phyloP scores from a whole-genome alignment of 1,139 yeast species.

The Kodamaea arcana region DNA sequence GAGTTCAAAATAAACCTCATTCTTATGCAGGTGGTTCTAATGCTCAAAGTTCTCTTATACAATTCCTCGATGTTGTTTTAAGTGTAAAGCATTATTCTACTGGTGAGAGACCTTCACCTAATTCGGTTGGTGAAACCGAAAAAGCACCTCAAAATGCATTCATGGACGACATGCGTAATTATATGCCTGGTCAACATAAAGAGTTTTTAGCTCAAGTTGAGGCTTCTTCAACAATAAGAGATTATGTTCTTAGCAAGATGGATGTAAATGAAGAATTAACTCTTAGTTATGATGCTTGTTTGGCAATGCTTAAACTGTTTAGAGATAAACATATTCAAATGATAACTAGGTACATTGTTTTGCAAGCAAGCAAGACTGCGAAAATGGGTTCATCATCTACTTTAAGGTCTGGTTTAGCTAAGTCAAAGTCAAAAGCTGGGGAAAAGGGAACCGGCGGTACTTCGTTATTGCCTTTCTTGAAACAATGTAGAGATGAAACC shows the following conservation, averaged over 20 bases:
- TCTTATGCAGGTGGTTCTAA: conserved; percentile 86
- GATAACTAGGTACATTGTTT: conserved; percentile 78
- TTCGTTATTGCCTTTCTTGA: conserved; percentile 81
- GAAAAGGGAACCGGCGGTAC: conserved; percentile 94
- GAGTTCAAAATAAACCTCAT: conserved; percentile 50
- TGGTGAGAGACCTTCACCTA: conserved; percentile 49
- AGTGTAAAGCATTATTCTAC: conserved; percentile 76
- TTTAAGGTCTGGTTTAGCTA: conserved; percentile 62
- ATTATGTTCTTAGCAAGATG: conserved; percentile 49
- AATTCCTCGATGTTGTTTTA: conserved; percentile 74
- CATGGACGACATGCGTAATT: conserved; percentile 76
- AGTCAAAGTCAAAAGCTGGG: conserved; percentile 37
- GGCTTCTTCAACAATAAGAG: conserved; percentile 55
- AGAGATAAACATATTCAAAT: conserved; percentile 92
- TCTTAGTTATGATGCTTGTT: conserved; percentile 80
- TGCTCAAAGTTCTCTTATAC: conserved; percentile 88
- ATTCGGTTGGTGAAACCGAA: conserved; percentile 1
- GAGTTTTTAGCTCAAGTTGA: conserved; percentile 63
- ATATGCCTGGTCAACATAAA: conserved; percentile 87
- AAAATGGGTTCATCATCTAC: conserved; percentile 51
- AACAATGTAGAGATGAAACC: conserved; percentile 94
- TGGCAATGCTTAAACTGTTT: conserved; percentile 84
- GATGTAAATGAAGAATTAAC: conserved; percentile 50
- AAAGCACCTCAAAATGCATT: conserved; percentile 45
- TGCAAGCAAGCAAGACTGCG: conserved; percentile 62